Base-by-base conservation (phyloP, 805 yeast genomes). In the Debaryomyces tyrocola region DNA sequence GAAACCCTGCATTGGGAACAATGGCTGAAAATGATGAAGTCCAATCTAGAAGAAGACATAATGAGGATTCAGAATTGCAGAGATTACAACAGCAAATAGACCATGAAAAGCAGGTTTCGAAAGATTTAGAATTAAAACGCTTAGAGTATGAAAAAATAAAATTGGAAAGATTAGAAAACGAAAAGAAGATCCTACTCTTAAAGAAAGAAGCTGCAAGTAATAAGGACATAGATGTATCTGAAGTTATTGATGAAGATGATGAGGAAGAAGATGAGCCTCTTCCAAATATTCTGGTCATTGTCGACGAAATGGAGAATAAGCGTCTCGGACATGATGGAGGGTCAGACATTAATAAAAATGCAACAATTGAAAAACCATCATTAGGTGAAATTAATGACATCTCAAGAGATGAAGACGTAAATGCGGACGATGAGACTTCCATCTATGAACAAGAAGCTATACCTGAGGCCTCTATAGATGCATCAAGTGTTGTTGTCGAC, bases 81-180 rank as follows among this genome's bases (percentile, higher is more conserved):
- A 62, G 49, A 36, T 55, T 73, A 21, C 64, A 68, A 46, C 52
- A 62, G 44, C 67, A 74, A 52, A 60, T 74, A 17, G 70, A 63
- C 39, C 54, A 67, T 46, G 79, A 77, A 51, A 67, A 66, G 55
- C 58, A 56, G 15, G 48, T 65, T 44, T 73, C 74, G 20, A 63
- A 61, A 36, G 64, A 69, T 46, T 53, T 74, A 43, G 80, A 75
- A 52, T 47, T 51, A 15, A 64, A 66, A 48, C 67, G 70, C 33
- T 52, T 63, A 27, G 73, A 70, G 44, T 70, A 63, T 48, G 73
- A 69, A 48, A 53, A 57, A 28, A 60, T 71, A 51, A 64, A 63
- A 45, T 37, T 31, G 34, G 49, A 55, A 50, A 58, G 67, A 39
- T 48, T 62, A 28, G 59, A 58, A 35, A 62, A 66, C 43, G 73